Percentiles rank a stretch among this genome's conserved stretches.
These are phyloP conservation scores for Passalora sequoiae DNA, from an alignment of 2,329 filamentous ascomycete genomes.

Conservation along the genomic window DNA sequence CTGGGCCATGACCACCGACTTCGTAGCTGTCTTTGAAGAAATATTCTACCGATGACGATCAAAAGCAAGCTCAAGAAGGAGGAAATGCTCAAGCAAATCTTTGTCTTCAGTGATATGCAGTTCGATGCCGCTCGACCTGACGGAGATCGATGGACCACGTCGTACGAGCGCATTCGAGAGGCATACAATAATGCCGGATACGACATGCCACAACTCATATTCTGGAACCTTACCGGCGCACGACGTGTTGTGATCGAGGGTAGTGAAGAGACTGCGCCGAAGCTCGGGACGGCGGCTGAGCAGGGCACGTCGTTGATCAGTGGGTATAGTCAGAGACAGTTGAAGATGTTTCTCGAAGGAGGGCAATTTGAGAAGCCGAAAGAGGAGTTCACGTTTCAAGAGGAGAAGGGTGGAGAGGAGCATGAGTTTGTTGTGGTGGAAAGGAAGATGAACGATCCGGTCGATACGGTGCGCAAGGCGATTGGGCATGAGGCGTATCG, in stretches of 20 bases:
- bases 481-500: constrained; percentile 52
- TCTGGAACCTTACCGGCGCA: constrained; percentile 54
- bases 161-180: constrained; percentile 48
- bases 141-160: constrained; percentile 39
- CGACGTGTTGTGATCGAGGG: constrained; percentile 20
- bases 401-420: constrained; percentile 24
- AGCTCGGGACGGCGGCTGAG: constrained; percentile 47
- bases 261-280: constrained; percentile 37
- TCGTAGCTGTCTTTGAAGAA: constrained; percentile 51
- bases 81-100: constrained; percentile 58
- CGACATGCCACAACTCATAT: constrained; percentile 55
- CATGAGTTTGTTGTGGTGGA: constrained; percentile 26
- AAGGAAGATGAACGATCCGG: constrained; percentile 38
- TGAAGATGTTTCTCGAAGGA: constrained; percentile 54
- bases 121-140: constrained; percentile 43
- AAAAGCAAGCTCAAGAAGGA: constrained; percentile 48
- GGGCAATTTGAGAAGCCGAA: constrained; percentile 44
- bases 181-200: constrained; percentile 49
- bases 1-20: constrained; percentile 49
- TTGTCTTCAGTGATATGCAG: constrained; percentile 60
- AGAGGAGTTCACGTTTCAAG: constrained; percentile 34
- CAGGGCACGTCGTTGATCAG: constrained; percentile 48
- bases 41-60: constrained; percentile 53
- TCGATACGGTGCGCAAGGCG: constrained; percentile 46
- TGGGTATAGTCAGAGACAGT: constrained; percentile 54